Evolutionary conservation across 768 basidiomycete species (phyloP), one percentile per base, ranked within the genome.

Genomic region (Russula brevipes): DNA sequence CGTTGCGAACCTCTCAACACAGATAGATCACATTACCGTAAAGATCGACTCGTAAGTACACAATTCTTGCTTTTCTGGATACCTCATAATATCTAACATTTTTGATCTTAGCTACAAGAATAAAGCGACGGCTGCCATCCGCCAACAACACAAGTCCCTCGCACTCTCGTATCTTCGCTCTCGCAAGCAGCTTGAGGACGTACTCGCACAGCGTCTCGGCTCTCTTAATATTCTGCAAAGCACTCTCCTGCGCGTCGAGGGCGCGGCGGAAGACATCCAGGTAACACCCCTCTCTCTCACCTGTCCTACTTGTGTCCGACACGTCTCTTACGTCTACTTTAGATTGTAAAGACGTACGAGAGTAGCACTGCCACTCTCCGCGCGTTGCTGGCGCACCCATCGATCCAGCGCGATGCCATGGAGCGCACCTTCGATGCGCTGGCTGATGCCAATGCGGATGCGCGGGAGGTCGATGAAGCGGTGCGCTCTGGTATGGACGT

Each of bases 271-370:
- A 3, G 90, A 98, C 73, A 80, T 94, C 11, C 87, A 93, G 79
- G 94, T 94, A 71, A 47, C 19, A 10, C n/a, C 61, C 50, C 49
- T 24, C 44, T 17, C 59, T 57, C 16, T 16, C 57, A 30, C 42
- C 45, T 47, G 36, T 49, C 52, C 1, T 39, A 14, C 30, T 7
- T 46, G 9, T 14, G 38, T 7, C 16, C n/a, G 35, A 33, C 46
- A 54, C 16, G 54, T 42, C 10, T 5, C 16, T 14, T 44, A 14
- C n/a, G 7, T 57, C 30, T 42, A 61, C 5, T 61, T 54, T 66
- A 94, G 92, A 89, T 97, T 54, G 85, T 98, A 84, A 83, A 82
- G 67, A 83, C 86, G 0, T 98, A 96, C 71, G 83, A 91, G 73
- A 85, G 86, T 2, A 94, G 94, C 6, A 87, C 92, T 0, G 74